Conservation (phyloP, 768 basidiomycete species). For the Amanita polypyramis region DNA sequence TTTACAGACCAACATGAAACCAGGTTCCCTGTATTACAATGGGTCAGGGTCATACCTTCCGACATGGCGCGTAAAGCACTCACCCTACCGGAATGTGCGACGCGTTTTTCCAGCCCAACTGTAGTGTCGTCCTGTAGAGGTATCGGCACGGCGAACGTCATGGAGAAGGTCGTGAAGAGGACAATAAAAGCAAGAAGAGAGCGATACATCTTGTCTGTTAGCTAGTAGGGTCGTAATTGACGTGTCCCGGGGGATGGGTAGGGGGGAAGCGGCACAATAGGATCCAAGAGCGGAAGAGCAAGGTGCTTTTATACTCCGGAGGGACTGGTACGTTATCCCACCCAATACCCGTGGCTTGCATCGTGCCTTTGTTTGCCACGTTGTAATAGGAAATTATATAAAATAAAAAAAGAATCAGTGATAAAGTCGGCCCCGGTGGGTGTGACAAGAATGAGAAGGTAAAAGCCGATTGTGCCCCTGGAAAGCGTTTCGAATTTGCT, state of each 20-base stretch:
- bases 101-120: neutral
- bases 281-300: neutral
- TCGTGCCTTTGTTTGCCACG: constrained; percentile 3
- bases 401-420: neutral
- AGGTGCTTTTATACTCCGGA: constrained; percentile 1
- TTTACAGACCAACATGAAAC: constrained; percentile 3
- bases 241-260: neutral
- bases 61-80: neutral
- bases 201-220: constrained; percentile 1
- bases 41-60: neutral
- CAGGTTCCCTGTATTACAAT: constrained; percentile 1
- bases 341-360: constrained; percentile 3
- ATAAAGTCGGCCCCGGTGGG: neutral
- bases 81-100: constrained; percentile 1
- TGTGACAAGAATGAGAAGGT: neutral
- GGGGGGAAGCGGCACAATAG: neutral
- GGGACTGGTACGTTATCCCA: constrained; percentile 1
- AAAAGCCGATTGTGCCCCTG: neutral
- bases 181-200: neutral
- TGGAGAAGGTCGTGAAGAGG: neutral
- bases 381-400: neutral
- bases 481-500: neutral
- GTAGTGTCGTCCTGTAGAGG: neutral
- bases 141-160: neutral
- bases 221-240: neutral